phyloP scores from a whole-genome alignment of 768 basidiomycete genomes.

The Termitomyces sp. region DNA sequence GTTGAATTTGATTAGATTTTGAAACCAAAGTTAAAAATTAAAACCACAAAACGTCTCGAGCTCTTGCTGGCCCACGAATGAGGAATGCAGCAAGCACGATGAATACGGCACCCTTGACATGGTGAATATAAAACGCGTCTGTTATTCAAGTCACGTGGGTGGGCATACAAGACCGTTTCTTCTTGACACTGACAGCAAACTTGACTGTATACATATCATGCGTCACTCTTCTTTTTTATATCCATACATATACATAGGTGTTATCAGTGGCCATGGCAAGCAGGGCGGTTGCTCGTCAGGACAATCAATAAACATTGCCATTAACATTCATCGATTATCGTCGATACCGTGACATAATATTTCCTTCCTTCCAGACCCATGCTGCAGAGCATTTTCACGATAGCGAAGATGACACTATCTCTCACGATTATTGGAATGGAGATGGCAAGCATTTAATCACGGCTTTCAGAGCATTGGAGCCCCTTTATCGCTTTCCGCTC shows the following conservation, averaged over 20 bases:
- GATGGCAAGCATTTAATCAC: background rate
- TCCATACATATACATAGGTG: no score
- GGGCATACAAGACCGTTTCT: background rate
- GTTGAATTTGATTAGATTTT: slow-evolving; percentile 1
- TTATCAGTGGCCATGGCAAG: background rate
- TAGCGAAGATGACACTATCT: background rate
- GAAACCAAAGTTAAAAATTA: no score
- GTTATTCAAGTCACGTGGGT: background rate
- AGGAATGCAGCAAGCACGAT: background rate
- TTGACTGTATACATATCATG: no score
- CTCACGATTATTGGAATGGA: background rate
- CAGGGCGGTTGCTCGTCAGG: background rate
- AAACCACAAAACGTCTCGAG: background rate
- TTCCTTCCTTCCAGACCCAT: no score
- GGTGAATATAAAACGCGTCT: background rate
- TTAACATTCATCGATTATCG: no score
- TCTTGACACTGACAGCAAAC: no score
- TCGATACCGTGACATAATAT: no score
- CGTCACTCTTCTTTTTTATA: no score
- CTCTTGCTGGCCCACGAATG: background rate
- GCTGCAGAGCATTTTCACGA: background rate
- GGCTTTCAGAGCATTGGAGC: no score
- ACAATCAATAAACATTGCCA: no score
- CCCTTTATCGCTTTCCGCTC: background rate
- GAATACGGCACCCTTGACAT: background rate